These are phyloP conservation scores for Kentomonas sorsogonicus DNA, from an alignment of 208 protist genomes.

Conservation along the genomic window DNA sequence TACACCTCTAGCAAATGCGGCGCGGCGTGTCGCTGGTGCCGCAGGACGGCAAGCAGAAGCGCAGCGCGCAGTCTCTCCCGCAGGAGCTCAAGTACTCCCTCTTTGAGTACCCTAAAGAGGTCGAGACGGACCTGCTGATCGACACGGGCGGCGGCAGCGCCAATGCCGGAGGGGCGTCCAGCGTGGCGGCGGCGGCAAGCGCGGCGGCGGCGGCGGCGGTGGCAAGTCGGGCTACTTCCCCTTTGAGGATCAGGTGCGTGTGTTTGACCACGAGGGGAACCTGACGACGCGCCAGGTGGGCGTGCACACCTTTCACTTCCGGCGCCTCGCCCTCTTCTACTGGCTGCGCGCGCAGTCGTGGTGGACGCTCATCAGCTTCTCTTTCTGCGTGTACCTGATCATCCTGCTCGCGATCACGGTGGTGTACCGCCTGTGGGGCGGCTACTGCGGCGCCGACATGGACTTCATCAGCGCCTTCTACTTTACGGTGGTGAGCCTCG, in stretches of 20 bases:
- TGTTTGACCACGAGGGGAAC: conserved; percentile 68
- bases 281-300: conserved; percentile 54
- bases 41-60: conserved; percentile 15
- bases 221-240: not conserved
- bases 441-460: conserved; percentile 40
- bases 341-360: conserved; percentile 54
- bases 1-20: no score
- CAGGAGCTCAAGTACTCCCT: conserved; percentile 32
- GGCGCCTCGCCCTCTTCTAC: conserved; percentile 63
- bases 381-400: conserved; percentile 51
- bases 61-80: conserved; percentile 21
- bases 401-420: conserved; percentile 49
- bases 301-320: conserved; percentile 62
- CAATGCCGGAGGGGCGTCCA: conserved; percentile 1
- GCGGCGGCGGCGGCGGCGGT: no score
- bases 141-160: not conserved
- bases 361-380: conserved; percentile 46
- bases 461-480: conserved; percentile 52
- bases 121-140: not conserved
- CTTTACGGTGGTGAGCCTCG: conserved; percentile 78
- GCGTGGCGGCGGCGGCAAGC: no score
- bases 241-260: conserved; percentile 25
- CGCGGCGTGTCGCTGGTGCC: conserved; percentile 40
- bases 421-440: conserved; percentile 54
- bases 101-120: conserved; percentile 19